Conservation (phyloP, 164 flowering plant species). For the Stephania japonica region DNA sequence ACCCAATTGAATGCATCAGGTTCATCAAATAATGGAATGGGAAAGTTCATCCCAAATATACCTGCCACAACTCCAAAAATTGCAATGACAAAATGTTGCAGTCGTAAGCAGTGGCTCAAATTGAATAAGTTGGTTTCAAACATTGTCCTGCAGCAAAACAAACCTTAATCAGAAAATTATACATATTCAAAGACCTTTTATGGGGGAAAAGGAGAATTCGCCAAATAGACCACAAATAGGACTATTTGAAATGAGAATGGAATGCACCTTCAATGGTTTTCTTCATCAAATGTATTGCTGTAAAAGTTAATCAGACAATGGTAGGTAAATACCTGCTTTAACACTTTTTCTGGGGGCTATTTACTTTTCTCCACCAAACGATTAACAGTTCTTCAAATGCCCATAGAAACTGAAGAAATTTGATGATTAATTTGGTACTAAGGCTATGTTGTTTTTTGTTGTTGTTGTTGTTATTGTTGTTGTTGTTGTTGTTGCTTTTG, state of each 20-base stretch:
- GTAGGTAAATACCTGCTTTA: not conserved
- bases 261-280: no score
- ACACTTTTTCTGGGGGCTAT: no score
- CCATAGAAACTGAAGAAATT: no score
- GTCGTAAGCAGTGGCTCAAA: slow-evolving; percentile 91
- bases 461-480: no score
- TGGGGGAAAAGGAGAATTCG: not conserved
- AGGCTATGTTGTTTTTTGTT: no score
- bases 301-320: not conserved
- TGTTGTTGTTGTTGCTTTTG: no score
- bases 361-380: no score
- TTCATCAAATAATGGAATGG: slow-evolving; percentile 48
- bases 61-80: slow-evolving; percentile 96
- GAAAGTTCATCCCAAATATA: slow-evolving; percentile 88
- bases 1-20: slow-evolving; percentile 80
- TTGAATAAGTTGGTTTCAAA: slow-evolving; percentile 90
- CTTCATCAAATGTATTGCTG: no score
- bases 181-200: not conserved
- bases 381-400: no score
- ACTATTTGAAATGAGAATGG: not conserved
- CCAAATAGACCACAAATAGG: not conserved
- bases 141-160: slow-evolving; percentile 66
- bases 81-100: slow-evolving; percentile 91
- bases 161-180: not conserved
- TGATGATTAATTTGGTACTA: no score